phyloP scores from a whole-genome alignment of 2,329 filamentous ascomycete genomes.

The Claviceps spartinae region DNA sequence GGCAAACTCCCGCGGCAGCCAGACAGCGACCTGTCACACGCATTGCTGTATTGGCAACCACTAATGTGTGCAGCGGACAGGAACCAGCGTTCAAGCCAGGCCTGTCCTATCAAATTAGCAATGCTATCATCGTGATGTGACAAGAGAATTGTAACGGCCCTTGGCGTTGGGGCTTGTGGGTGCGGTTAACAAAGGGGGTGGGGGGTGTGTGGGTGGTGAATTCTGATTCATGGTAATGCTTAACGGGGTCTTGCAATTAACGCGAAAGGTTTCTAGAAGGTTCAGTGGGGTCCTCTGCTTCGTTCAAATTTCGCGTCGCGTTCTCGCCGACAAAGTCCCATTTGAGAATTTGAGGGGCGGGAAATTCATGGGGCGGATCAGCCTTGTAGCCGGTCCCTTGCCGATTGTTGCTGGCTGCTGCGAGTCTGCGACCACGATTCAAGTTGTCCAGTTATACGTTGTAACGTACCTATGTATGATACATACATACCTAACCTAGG shows the following conservation, averaged over 20 bases:
- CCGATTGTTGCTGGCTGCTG: too few species aligned
- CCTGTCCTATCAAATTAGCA: background rate
- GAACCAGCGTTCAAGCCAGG: background rate
- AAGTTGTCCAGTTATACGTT: too few species aligned
- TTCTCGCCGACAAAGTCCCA: background rate
- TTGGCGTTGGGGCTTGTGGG: background rate
- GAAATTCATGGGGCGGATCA: too few species aligned
- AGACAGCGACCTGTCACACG: background rate
- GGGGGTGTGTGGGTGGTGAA: background rate
- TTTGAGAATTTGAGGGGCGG: too few species aligned
- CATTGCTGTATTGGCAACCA: constrained; percentile 5
- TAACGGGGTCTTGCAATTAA: constrained; percentile 22
- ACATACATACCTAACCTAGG: too few species aligned
- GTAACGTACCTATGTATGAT: too few species aligned
- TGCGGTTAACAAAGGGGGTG: constrained; percentile 1
- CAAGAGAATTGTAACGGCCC: background rate
- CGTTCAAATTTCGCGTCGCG: background rate
- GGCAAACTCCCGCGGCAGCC: background rate
- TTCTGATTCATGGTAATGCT: background rate
- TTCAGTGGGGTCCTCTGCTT: constrained; percentile 24
- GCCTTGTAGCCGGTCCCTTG: too few species aligned
- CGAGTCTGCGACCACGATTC: too few species aligned
- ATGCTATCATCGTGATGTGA: constrained; percentile 2
- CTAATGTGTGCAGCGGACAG: background rate
- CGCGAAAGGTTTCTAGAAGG: constrained; percentile 27